Base-by-base conservation (phyloP, 1,139 yeast genomes). In the Sugiyamaella castrensis region DNA sequence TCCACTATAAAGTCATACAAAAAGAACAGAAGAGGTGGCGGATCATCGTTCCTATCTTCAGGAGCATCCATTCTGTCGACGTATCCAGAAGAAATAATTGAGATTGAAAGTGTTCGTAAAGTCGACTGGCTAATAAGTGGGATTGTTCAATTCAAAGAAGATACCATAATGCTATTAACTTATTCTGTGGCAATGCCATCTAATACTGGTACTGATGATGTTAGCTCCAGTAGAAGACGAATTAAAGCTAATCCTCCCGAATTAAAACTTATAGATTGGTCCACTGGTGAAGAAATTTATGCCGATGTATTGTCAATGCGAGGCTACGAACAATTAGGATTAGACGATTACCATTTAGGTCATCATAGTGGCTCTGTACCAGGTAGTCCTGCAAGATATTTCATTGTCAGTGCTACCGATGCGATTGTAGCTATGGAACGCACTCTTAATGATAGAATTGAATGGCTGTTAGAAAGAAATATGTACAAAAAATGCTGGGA, bases 301-400 rank as follows among this genome's bases (percentile, higher is more conserved):
- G 91, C 84, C 35, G 97, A 92, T 66, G 95, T 85, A 61, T 74
- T 92, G 8, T 81, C 86, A 0, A 69, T 89, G 50, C 77, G 76
- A 46, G 49, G 32, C 2, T 78, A 73, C 43, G 75, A 79, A 37
- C 73, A 76, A 26, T 69, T 88, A 32, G 92, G 95, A 0, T 72
- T 87, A 27, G 91, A 91, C 64, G 98, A 92, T 63, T 87, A 84
- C 60, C 81, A 79, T 53, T 67, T 91, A 43, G 58, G 58, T 6
- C 11, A 49, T 30, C 40, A 32, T 38, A 12, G 13, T 6, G 13
- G 34, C 34, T 13, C 34, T 6, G 13, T 12, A 13, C 42, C 37
- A 10, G 47, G 42, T 11, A 43, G 27, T 32, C 57, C 59, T 9
- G 71, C 77, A 0, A 70, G 73, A 37, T 87, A 85, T 69, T 85